phyloP scores from a whole-genome alignment of 2,329 filamentous ascomycete species.

The Trichophyton equinum region DNA sequence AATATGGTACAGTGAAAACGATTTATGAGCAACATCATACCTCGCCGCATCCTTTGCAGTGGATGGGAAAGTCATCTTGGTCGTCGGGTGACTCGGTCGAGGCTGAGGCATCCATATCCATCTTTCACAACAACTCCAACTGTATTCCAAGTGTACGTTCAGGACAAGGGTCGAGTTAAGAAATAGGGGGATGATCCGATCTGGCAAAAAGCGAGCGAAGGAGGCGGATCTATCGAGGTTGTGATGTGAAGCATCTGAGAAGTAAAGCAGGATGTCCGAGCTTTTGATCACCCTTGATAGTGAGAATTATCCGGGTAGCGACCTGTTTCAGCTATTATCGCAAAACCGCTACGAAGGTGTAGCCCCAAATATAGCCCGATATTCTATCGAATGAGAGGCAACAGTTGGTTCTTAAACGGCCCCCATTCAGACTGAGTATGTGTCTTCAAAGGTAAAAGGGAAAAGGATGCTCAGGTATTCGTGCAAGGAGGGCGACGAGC shows the following conservation, averaged over 20 bases:
- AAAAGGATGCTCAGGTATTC: no score
- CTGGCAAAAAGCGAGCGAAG: background rate
- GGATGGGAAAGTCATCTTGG: constrained; percentile 65
- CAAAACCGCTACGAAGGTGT: background rate
- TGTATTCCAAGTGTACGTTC: background rate
- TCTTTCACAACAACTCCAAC: background rate
- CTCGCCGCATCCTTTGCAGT: constrained; percentile 88
- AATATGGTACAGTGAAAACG: constrained; percentile 10
- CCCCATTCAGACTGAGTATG: background rate
- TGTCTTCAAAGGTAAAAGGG: background rate
- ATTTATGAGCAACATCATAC: constrained; percentile 36
- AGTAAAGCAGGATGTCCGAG: background rate
- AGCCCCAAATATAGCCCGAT: background rate
- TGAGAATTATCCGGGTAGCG: background rate
- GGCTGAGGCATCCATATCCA: constrained; percentile 3
- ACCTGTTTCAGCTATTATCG: constrained; percentile 1
- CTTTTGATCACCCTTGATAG: background rate
- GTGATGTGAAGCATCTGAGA: constrained; percentile 3
- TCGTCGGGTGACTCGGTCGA: constrained; percentile 47
- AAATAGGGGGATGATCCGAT: background rate
- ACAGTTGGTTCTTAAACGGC: background rate
- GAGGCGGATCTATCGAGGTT: background rate
- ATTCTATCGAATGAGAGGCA: constrained; percentile 1
- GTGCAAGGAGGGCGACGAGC: background rate
- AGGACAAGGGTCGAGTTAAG: background rate